Evolutionary conservation across 805 yeast species (phyloP), one percentile per base, ranked within the genome.

Genomic region (Myxozyma nipponensis): DNA sequence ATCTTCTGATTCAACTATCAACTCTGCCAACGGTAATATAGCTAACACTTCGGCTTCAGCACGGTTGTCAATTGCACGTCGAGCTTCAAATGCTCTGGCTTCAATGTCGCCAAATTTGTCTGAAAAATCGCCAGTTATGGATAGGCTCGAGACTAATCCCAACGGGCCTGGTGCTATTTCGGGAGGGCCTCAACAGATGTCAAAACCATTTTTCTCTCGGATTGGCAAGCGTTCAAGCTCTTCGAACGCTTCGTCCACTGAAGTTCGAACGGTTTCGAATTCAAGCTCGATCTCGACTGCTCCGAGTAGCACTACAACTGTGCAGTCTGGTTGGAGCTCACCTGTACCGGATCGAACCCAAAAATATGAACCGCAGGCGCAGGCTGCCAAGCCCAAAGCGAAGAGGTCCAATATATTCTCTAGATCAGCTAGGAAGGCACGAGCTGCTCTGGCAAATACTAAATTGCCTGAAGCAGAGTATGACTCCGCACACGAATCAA

Each of bases 81-180:
- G 46, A 4, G 44, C 47, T 4, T 47, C 56, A 2, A 24, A 44
- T 7, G 47, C 44, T 13, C 35, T 45, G 13, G 17, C 50, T 3
- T 26, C 35, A 15, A 13, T 48, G 35, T 52, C 56, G 17, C 55
- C 55, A 10, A 45, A 44, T 18, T 17, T 45, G 23, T 48, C 52
- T 2, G 26, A 10, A 6, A 45, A 30, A 2, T 46, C 51, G n/a
- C 54, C 51, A 13, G 36, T 45, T 2, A 44, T 44, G 19, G 26
- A 22, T 1, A n/a, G n/a, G n/a, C n/a, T n/a, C n/a, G n/a, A n/a
- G n/a, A n/a, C n/a, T n/a, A n/a, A n/a, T n/a, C n/a, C n/a, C n/a
- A n/a, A n/a, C n/a, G n/a, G n/a, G n/a, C n/a, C n/a, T n/a, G n/a
- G n/a, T n/a, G n/a, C n/a, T n/a, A n/a, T n/a, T n/a, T 36, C 28